A percentile compares a stretch with the other conserved stretches of the same genome.
Evolutionary conservation across 192 early-diverging fungal genomes (phyloP).

Genomic region (Geosiphon pyriformis): DNA sequence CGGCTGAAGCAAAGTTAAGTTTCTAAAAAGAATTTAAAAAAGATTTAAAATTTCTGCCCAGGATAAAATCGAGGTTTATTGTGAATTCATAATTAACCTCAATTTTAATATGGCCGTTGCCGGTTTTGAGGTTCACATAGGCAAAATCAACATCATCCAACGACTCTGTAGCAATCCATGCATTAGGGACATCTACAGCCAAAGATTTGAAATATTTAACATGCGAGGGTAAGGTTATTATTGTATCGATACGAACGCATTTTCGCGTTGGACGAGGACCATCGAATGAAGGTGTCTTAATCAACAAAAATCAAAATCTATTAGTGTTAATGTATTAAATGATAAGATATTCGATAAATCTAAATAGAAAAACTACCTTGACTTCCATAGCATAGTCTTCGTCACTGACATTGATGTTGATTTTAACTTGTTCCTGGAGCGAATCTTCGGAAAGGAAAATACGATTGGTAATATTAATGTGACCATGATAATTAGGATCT

Average conservation of each 20-base stretch:
- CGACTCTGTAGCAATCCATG: not conserved
- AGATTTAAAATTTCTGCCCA: too few species aligned
- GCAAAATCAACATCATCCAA: constrained; percentile 19
- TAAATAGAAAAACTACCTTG: constrained; percentile 1
- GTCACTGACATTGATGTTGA: constrained; percentile 9
- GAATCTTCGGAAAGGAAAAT: constrained; percentile 16
- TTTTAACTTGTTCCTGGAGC: constrained; percentile 12
- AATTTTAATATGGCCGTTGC: constrained; percentile 10
- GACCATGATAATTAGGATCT: constrained; percentile 2
- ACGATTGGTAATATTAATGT: constrained; percentile 17
- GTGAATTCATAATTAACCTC: constrained; percentile 1
- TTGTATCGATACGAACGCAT: constrained; percentile 19
- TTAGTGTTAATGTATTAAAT: not conserved
- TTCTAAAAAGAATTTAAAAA: not conserved
- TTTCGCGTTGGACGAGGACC: constrained; percentile 6
- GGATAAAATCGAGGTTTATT: not conserved
- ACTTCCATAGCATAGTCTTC: constrained; percentile 6
- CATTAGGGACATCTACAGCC: constrained; percentile 17
- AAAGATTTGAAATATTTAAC: constrained; percentile 13
- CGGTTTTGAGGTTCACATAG: constrained; percentile 18
- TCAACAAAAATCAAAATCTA: not conserved
- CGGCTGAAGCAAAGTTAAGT: not conserved
- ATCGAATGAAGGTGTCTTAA: constrained; percentile 21
- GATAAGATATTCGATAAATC: not conserved
- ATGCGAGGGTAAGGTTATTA: constrained; percentile 13